These are phyloP conservation scores for Perkinsus marinus DNA, from an alignment of 169 alveolate species.

Conservation along the genomic window DNA sequence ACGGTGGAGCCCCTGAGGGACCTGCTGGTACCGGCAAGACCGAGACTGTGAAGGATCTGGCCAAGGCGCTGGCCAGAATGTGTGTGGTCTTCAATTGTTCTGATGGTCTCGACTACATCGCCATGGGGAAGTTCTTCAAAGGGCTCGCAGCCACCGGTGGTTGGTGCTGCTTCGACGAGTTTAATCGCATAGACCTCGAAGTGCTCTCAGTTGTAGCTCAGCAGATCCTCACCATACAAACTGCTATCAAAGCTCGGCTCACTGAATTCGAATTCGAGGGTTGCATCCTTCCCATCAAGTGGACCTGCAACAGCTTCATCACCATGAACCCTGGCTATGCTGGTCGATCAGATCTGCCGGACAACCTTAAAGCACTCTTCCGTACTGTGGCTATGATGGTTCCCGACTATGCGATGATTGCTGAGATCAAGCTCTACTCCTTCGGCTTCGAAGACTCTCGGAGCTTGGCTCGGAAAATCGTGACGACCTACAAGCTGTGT, in stretches of 20 bases:
- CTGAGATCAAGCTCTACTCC: conserved; percentile 84
- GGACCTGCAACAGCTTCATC: conserved; percentile 79
- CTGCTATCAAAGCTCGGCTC: conserved; percentile 61
- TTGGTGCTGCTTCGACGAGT: conserved; percentile 95
- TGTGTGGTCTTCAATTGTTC: conserved; percentile 87
- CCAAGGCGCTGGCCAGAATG: conserved; percentile 78
- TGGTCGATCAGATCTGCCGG: conserved; percentile 88
- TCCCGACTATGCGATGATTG: conserved; percentile 81
- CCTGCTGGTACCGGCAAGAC: conserved; percentile 94
- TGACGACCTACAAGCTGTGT: conserved; percentile 70
- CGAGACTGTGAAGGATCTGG: conserved; percentile 88
- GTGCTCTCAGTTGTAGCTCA: conserved; percentile 83
- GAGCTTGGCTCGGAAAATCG: conserved; percentile 74
- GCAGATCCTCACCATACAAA: conserved; percentile 78
- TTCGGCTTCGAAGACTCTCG: conserved; percentile 84
- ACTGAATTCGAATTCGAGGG: conserved; percentile 70
- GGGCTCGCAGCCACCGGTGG: conserved; percentile 90
- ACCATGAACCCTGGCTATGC: conserved; percentile 86
- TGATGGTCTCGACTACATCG: conserved; percentile 68
- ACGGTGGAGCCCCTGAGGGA: conserved; percentile 92
- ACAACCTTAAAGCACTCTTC: conserved; percentile 80
- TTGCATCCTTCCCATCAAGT: conserved; percentile 61
- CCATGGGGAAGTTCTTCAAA: conserved; percentile 81
- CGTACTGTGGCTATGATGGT: conserved; percentile 86
- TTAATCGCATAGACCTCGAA: conserved; percentile 84